Conservation (phyloP, 2,329 filamentous ascomycete genomes). For the Talaromyces sp. region DNA sequence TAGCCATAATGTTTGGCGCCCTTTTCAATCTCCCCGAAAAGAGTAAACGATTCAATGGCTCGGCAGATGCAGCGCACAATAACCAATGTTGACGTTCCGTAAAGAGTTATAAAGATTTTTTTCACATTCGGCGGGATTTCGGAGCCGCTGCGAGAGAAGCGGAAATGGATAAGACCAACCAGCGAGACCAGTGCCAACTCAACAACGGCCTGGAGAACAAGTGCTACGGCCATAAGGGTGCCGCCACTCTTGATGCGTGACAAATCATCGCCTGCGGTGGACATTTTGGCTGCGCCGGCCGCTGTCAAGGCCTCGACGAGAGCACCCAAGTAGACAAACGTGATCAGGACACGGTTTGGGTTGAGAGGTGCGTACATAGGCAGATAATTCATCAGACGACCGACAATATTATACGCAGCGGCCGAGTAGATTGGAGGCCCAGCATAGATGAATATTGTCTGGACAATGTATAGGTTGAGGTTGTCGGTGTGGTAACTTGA, state of each 20-base stretch:
- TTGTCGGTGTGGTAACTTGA: conserved; percentile 26
- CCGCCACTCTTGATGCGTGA: conserved; percentile 20
- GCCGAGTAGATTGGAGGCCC: conserved; percentile 36
- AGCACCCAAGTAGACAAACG: conserved; percentile 34
- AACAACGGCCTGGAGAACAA: conserved; percentile 28
- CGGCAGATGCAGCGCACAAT: conserved; percentile 33
- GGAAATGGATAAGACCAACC: conserved; percentile 24
- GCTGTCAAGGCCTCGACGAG: conserved; percentile 30
- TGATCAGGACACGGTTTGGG: conserved; percentile 29
- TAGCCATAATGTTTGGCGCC: conserved; percentile 19
- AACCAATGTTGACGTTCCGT: conserved; percentile 31
- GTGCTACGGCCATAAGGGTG: conserved; percentile 21
- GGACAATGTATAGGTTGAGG: conserved; percentile 29
- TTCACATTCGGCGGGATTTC: conserved; percentile 24
- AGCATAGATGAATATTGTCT: conserved; percentile 28
- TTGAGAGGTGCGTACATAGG: conserved; percentile 36
- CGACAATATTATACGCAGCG: conserved; percentile 34
- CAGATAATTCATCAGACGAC: conserved; percentile 33
- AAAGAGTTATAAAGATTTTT: conserved; percentile 30
- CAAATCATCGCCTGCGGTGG: conserved; percentile 18
- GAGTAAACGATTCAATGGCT: conserved; percentile 29
- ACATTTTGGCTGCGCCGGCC: conserved; percentile 23
- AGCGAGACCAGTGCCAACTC: conserved; percentile 25
- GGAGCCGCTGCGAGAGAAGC: conserved; percentile 20
- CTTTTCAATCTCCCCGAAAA: conserved; percentile 18